A percentile compares a stretch with the other conserved stretches of the same genome.
These are phyloP conservation scores for Aspergillus versicolor DNA, from an alignment of 2,329 filamentous ascomycete genomes.

Conservation along the genomic window DNA sequence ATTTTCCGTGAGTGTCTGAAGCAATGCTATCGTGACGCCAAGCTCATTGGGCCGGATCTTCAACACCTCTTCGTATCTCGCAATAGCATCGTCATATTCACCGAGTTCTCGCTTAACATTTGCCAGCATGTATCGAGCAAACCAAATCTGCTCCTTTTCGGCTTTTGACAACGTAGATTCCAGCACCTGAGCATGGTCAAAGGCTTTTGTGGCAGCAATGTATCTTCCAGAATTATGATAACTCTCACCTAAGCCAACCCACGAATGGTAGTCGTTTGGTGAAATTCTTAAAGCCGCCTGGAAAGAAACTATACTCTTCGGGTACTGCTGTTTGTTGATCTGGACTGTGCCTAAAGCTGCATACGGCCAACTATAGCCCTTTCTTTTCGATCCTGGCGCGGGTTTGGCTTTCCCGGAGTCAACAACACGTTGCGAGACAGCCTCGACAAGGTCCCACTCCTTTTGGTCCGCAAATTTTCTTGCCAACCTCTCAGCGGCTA, in stretches of 20 bases:
- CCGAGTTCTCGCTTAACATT: conserved; percentile 92
- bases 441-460: conserved; percentile 96
- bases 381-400: conserved; percentile 87
- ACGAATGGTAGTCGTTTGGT: conserved; percentile 88
- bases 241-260: conserved; percentile 94
- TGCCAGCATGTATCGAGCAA: conserved; percentile 92
- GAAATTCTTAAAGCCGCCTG: conserved; percentile 81
- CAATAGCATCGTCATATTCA: conserved; percentile 81
- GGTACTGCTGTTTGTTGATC: conserved; percentile 88
- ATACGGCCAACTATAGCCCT: conserved; percentile 93
- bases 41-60: conserved; percentile 69
- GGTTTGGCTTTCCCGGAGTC: conserved; percentile 92
- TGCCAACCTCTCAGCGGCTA: conserved; percentile 83
- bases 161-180: conserved; percentile 60
- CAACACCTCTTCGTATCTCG: conserved; percentile 73
- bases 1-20: conserved; percentile 84
- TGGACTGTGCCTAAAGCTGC: conserved; percentile 91
- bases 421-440: conserved; percentile 84
- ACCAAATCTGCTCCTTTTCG: conserved; percentile 75
- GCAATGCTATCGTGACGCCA: conserved; percentile 80
- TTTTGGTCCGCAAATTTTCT: conserved; percentile 81
- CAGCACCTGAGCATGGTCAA: conserved; percentile 77
- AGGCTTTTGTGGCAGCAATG: conserved; percentile 89
- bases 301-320: conserved; percentile 86
- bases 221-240: conserved; percentile 93